Evolutionary conservation across 441 rosid species (phyloP).

Genomic region (Viola pubescens): DNA sequence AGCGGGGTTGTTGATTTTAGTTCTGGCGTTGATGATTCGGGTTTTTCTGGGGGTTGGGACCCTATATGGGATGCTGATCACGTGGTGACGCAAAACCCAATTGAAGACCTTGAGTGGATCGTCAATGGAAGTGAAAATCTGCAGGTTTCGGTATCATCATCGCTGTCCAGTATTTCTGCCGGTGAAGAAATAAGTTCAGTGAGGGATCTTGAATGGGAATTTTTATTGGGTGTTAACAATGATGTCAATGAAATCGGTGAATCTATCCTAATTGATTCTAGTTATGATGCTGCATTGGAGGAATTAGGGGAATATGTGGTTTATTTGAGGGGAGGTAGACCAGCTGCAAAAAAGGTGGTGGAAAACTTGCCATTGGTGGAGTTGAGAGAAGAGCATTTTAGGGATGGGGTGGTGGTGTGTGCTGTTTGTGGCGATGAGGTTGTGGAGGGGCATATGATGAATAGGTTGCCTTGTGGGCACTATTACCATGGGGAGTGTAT

Average conservation of each 20-base stretch:
- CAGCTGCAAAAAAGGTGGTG: neutral
- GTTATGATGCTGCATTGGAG: neutral
- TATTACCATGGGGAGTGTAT: slow-evolving; percentile 32
- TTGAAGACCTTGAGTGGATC: too few relatives aligned
- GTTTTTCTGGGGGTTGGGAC: too few relatives aligned
- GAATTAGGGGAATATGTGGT: neutral
- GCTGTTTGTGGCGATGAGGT: slow-evolving; percentile 32
- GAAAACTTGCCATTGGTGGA: slow-evolving; percentile 7
- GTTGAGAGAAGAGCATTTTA: neutral
- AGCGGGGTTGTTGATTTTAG: too few relatives aligned
- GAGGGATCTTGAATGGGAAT: too few relatives aligned
- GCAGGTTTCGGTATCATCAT: too few relatives aligned
- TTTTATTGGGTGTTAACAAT: neutral
- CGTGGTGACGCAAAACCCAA: too few relatives aligned
- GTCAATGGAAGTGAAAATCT: too few relatives aligned
- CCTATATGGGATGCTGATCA: neutral
- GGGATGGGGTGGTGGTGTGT: slow-evolving; percentile 15
- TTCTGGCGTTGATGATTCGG: too few relatives aligned
- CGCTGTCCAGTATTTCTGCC: too few relatives aligned
- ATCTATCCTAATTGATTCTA: neutral
- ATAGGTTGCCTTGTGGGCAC: slow-evolving; percentile 33
- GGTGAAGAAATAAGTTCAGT: too few relatives aligned
- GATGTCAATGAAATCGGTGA: neutral
- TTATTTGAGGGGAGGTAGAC: neutral
- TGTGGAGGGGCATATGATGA: slow-evolving; percentile 24